A percentile compares a stretch with the other conserved stretches of the same genome.
Conservation (phyloP, 495 filamentous ascomycete species). For the Talaromyces ruber region DNA sequence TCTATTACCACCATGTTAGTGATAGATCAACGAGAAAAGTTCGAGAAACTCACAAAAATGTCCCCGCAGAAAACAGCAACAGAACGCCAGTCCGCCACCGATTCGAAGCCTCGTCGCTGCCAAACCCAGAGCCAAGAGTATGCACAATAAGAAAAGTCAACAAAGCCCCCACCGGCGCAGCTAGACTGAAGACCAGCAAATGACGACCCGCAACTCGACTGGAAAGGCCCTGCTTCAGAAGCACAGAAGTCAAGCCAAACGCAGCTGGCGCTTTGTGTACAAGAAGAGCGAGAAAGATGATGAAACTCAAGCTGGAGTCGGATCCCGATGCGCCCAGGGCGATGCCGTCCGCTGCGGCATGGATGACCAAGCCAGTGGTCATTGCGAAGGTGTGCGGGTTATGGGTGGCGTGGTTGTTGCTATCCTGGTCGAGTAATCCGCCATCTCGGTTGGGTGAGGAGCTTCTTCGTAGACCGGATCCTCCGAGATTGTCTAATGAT, state of each 20-base stretch:
- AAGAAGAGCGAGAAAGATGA: conserved; percentile 95
- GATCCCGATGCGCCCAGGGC: conserved; percentile 82
- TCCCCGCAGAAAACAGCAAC: conserved; percentile 85
- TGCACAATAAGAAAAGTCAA: conserved; percentile 73
- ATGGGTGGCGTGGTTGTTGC: conserved; percentile 12
- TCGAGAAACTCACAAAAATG: conserved; percentile 68
- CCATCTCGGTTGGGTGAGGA: conserved; percentile 39
- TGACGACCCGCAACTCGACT: conserved; percentile 81
- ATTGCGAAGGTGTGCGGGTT: conserved; percentile 53
- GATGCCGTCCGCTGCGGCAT: conserved; percentile 93
- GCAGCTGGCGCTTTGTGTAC: conserved; percentile 95
- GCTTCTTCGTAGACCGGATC: conserved; percentile 42
- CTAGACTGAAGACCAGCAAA: conserved; percentile 82
- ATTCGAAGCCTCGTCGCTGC: conserved; percentile 38
- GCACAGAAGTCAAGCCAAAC: conserved; percentile 82
- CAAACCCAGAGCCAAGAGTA: conserved; percentile 47
- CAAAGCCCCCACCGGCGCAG: conserved; percentile 80
- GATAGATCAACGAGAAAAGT: neutral
- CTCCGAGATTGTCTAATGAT: conserved; percentile 66
- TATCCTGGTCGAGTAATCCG: conserved; percentile 25
- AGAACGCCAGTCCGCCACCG: conserved; percentile 90
- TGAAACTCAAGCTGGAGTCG: conserved; percentile 65
- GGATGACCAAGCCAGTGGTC: conserved; percentile 89
- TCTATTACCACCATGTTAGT: conserved; percentile 34
- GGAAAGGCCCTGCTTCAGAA: conserved; percentile 79